A percentile compares a stretch with the other conserved stretches of the same genome.
These are phyloP conservation scores for Endocarpon pusillum DNA, from an alignment of 495 filamentous ascomycete genomes.

Conservation along the genomic window DNA sequence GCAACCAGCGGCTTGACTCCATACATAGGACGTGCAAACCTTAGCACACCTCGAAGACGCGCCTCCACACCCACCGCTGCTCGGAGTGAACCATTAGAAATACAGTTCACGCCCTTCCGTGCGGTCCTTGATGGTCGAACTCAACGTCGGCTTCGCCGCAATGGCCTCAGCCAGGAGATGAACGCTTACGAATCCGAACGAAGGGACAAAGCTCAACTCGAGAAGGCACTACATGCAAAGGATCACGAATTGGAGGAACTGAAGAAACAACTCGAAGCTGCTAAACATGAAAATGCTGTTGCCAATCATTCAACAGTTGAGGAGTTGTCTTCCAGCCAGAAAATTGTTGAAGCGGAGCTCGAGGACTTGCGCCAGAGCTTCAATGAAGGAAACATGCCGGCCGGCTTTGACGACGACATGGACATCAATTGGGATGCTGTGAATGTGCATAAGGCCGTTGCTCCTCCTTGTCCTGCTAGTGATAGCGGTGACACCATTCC, in stretches of 20 bases:
- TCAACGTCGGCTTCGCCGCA: conserved; percentile 52
- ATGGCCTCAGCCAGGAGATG: conserved; percentile 59
- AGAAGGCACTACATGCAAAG: conserved; percentile 32
- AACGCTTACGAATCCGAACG: conserved; percentile 46
- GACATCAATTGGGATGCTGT: conserved; percentile 1
- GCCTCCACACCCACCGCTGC: conserved; percentile 15
- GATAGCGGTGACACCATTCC: conserved; percentile 17
- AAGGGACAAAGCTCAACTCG: conserved; percentile 27
- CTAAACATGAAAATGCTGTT: conserved; percentile 18
- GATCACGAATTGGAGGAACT: conserved; percentile 32
- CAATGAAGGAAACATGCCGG: conserved; percentile 7
- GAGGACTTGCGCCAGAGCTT: not conserved
- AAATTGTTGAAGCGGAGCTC: conserved; percentile 5
- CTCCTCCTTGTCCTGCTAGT: too few relatives aligned
- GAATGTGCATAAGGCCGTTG: too few relatives aligned
- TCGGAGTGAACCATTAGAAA: too few relatives aligned
- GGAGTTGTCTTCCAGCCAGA: not conserved
- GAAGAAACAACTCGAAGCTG: conserved; percentile 30
- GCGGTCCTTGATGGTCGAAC: conserved; percentile 52
- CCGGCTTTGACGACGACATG: not conserved
- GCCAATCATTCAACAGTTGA: conserved; percentile 9
- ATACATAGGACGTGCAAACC: conserved; percentile 39
- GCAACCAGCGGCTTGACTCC: conserved; percentile 52
- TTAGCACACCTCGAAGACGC: conserved; percentile 28
- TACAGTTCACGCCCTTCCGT: conserved; percentile 52